These are phyloP conservation scores for Candida sanyaensis DNA, from an alignment of 1,139 yeast genomes.

Conservation along the genomic window DNA sequence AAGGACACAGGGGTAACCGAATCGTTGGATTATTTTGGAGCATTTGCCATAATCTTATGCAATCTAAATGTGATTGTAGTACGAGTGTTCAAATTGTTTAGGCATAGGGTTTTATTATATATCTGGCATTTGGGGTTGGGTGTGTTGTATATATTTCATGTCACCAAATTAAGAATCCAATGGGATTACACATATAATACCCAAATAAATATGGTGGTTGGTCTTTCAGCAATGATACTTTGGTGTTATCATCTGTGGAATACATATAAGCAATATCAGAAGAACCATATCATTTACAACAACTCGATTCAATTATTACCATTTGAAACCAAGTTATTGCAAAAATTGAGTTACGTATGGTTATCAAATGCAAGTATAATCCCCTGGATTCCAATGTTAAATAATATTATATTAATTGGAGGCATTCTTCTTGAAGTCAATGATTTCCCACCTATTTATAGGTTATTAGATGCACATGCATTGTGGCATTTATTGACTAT, in stretches of 20 bases:
- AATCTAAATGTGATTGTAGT: slow-evolving; percentile 40
- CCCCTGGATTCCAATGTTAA: slow-evolving; percentile 38
- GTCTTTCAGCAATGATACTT: slow-evolving; percentile 29
- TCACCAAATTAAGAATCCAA: slow-evolving; percentile 24
- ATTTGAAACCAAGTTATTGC: slow-evolving; percentile 38
- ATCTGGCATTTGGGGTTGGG: slow-evolving; percentile 16
- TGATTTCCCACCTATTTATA: slow-evolving; percentile 37
- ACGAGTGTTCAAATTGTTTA: slow-evolving; percentile 32
- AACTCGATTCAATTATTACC: slow-evolving; percentile 44
- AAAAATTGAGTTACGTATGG: slow-evolving; percentile 31
- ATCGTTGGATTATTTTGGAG: slow-evolving; percentile 47
- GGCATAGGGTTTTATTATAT: slow-evolving; percentile 12
- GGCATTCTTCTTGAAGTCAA: slow-evolving; percentile 41
- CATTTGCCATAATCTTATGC: slow-evolving; percentile 39
- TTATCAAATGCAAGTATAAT: slow-evolving; percentile 27
- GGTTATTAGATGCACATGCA: slow-evolving; percentile 44
- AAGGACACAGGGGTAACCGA: slow-evolving; percentile 43
- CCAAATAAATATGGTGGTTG: slow-evolving; percentile 34
- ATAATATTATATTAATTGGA: slow-evolving; percentile 34
- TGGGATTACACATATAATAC: slow-evolving; percentile 49
- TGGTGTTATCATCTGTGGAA: slow-evolving; percentile 39
- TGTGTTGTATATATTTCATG: slow-evolving; percentile 28
- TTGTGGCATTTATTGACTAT: slow-evolving; percentile 49
- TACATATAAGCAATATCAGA: slow-evolving; percentile 20
- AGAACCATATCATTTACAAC: slow-evolving; percentile 28